Conservation (phyloP, 2,329 filamentous ascomycete species). For the Curvularia sp. region DNA sequence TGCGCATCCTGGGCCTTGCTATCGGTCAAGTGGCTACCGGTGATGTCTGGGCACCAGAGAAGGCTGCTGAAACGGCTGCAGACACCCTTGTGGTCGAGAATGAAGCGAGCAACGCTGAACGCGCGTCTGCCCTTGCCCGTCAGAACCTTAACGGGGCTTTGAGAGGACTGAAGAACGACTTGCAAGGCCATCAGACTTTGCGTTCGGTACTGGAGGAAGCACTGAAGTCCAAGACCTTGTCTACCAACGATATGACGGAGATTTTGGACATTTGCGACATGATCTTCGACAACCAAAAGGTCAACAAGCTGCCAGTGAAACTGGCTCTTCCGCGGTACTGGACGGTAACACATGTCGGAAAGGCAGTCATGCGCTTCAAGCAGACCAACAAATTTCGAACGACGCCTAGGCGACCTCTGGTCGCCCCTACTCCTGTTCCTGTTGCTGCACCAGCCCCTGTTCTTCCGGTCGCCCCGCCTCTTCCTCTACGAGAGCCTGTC, state of each 20-base stretch:
- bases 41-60: constrained; percentile 48
- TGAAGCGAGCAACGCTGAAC: constrained; percentile 51
- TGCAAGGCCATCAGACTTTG: constrained; percentile 58
- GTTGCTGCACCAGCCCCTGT: background rate
- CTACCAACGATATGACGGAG: constrained; percentile 62
- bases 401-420: constrained; percentile 19
- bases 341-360: constrained; percentile 60
- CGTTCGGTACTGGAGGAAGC: constrained; percentile 64
- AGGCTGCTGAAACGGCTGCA: constrained; percentile 41
- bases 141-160: constrained; percentile 66
- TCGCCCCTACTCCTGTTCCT: background rate
- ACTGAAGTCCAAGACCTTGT: constrained; percentile 58
- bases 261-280: constrained; percentile 65
- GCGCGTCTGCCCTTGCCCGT: constrained; percentile 62
- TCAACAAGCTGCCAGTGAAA: constrained; percentile 57
- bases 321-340: constrained; percentile 65
- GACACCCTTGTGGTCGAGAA: constrained; percentile 64
- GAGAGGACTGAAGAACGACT: constrained; percentile 61
- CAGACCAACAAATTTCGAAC: constrained; percentile 34
- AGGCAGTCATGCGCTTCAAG: constrained; percentile 49
- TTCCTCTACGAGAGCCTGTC: constrained; percentile 16
- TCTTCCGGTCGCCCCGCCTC: constrained; percentile 15
- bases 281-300: constrained; percentile 58
- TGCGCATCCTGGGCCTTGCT: constrained; percentile 61
- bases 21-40: constrained; percentile 67